Base-by-base conservation (phyloP, 441 rosid species). In the Pelargonium cotyledonis region DNA sequence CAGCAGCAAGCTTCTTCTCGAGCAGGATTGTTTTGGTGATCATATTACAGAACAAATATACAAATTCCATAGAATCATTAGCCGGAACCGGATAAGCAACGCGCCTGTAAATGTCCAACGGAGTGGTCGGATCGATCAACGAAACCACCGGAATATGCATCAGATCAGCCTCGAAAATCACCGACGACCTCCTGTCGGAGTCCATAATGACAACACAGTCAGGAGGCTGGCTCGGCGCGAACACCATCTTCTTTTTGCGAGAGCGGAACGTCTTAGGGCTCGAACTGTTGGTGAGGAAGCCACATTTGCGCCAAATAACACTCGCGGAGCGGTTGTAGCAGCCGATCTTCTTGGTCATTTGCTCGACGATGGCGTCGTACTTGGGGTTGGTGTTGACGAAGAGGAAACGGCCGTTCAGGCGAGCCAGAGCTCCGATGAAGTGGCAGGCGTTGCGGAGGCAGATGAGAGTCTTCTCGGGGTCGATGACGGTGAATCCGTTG, bases 191-290 rank as follows among this genome's bases (percentile, higher is more conserved):
- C 87, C 92, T 80, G 83, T 86, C 99, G 8, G 96, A 73, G 74
- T 95, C 98, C 65, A 95, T 68, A 72, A 95, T 90, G 65, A 95
- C 98, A 0, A 90, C 85, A n/a, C 99, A 95, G 74, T 95, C 99
- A 18, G 98, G 99, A 38, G 94, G 81, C 73, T 83, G 87, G 38
- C 90, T 82, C 0, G 97, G 92, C 35, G 86, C 98, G 65, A 95
- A 95, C 61, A 92, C 85, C 41, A 92, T 77, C 91, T 87, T 88
- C 79, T 95, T 95, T 31, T 92, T 87, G 65, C 99, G 78, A 0
- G 99, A 90, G 61, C 92, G 70, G 41, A 92, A 95, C 87, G 85
- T 92, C 90, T 92, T 95, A 7, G 98, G 99, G 69, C 97, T 95
- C 65, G 75, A 85, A 66, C 93, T 89, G 68, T 95, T 95, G 12